Conservation (phyloP, 177 flowering plant species). For the Vitis hybrid region DNA sequence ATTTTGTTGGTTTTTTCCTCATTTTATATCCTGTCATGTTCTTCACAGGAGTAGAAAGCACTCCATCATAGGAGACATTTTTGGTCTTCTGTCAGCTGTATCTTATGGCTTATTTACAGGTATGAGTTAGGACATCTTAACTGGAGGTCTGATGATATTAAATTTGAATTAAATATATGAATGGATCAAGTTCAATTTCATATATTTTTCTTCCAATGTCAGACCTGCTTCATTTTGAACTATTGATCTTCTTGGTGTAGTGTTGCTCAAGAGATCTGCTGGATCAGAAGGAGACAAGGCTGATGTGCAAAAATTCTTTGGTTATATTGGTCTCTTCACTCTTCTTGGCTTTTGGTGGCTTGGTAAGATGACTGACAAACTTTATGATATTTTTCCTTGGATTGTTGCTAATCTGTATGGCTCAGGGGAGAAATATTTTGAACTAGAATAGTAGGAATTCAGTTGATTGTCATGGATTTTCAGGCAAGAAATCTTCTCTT, state of each 20-base stretch:
- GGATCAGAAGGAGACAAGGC: conserved; percentile 59
- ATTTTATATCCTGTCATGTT: no score
- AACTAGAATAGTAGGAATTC: background rate
- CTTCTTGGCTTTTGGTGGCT: conserved; percentile 75
- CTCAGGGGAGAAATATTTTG: background rate
- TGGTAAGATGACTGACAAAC: conserved; percentile 28
- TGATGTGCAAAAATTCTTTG: conserved; percentile 64
- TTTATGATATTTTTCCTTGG: background rate
- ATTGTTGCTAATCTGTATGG: background rate
- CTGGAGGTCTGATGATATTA: background rate
- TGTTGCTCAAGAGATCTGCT: conserved; percentile 52
- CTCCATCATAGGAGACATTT: conserved; percentile 51
- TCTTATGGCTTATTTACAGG: conserved; percentile 64
- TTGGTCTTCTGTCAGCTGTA: conserved; percentile 61
- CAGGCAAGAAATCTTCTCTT: background rate
- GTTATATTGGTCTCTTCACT: conserved; percentile 60
- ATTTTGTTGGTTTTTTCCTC: no score
- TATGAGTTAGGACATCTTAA: conserved; percentile 7
- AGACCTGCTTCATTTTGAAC: background rate
- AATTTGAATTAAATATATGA: background rate
- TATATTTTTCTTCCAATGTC: no score
- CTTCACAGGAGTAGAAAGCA: conserved; percentile 32
- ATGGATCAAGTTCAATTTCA: background rate
- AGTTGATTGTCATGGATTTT: conserved; percentile 4
- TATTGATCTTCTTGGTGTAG: conserved; percentile 29